These are phyloP conservation scores for Neospermospora avenae DNA, from an alignment of 2,329 filamentous ascomycete genomes.

Conservation along the genomic window DNA sequence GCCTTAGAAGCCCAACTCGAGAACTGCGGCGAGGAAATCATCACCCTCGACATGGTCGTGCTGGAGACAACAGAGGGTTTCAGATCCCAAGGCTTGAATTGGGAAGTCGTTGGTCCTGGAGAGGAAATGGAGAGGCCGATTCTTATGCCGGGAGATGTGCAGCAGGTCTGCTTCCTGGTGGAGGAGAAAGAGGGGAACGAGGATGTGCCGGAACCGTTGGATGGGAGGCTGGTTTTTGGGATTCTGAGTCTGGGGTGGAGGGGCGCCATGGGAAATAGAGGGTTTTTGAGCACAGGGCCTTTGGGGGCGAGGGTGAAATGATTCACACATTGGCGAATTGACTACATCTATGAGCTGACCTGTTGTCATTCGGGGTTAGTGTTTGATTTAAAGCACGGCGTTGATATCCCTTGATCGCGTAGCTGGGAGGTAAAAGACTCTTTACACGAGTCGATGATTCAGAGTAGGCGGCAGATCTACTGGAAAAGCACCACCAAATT, in stretches of 20 bases:
- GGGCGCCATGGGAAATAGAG: constrained; percentile 83
- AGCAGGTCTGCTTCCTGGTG: constrained; percentile 64
- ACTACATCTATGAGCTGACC: too few relatives aligned
- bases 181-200: constrained; percentile 38
- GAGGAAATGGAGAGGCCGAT: constrained; percentile 52
- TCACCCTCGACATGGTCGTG: constrained; percentile 69
- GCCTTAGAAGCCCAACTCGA: constrained; percentile 92
- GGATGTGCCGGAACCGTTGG: constrained; percentile 40
- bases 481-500: too few relatives aligned
- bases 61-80: constrained; percentile 53
- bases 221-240: constrained; percentile 67
- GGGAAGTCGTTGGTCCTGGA: constrained; percentile 40
- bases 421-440: too few relatives aligned
- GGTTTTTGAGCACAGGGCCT: constrained; percentile 84
- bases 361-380: too few relatives aligned
- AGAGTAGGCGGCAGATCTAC: too few relatives aligned
- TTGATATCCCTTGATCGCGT: too few relatives aligned
- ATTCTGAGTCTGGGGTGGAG: constrained; percentile 86
- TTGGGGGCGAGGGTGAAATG: constrained; percentile 50
- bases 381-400: background rate
- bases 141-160: constrained; percentile 59
- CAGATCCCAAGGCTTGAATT: constrained; percentile 54
- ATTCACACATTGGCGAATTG: background rate
- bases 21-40: constrained; percentile 81
- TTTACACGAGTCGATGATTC: too few relatives aligned